Conservation (phyloP, 306 rosid genomes). For the Gillenia trifoliata region DNA sequence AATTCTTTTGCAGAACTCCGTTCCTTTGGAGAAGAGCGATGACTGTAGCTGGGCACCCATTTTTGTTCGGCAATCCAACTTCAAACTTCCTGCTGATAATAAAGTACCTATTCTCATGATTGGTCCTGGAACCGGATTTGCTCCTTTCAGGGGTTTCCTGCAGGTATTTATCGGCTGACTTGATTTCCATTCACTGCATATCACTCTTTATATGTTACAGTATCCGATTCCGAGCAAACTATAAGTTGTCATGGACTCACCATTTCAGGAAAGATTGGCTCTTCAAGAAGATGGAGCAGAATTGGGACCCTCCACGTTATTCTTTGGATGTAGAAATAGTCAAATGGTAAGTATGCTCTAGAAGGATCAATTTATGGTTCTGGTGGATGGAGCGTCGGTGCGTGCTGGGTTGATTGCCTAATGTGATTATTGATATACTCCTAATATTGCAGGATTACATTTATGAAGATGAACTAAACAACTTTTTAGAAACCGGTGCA, state of each 20-base stretch:
- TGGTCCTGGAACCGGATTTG: constrained; percentile 99
- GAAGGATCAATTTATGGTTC: not conserved
- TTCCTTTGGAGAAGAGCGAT: constrained; percentile 58
- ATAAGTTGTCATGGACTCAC: constrained; percentile 8
- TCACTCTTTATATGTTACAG: not conserved
- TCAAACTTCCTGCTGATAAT: constrained; percentile 76
- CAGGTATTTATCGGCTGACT: constrained; percentile 57
- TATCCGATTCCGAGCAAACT: constrained; percentile 10
- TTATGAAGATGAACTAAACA: constrained; percentile 81
- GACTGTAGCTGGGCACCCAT: constrained; percentile 91
- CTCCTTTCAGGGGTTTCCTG: constrained; percentile 99
- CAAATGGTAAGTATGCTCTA: constrained; percentile 50
- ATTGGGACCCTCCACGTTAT: constrained; percentile 69
- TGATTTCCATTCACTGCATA: constrained; percentile 10
- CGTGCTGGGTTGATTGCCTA: not conserved
- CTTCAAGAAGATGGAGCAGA: constrained; percentile 69
- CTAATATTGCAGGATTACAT: constrained; percentile 64
- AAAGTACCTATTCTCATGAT: constrained; percentile 88
- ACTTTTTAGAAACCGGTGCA: constrained; percentile 60
- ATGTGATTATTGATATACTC: not conserved
- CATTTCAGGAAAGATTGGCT: constrained; percentile 79
- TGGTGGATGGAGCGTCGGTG: not conserved
- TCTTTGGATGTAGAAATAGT: constrained; percentile 93
- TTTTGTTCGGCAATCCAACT: constrained; percentile 92
- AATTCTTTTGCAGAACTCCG: constrained; percentile 51